Percentiles rank a stretch among this genome's conserved stretches.
phyloP scores from a whole-genome alignment of 2,329 filamentous ascomycete genomes.

The Orbilia javanica region DNA sequence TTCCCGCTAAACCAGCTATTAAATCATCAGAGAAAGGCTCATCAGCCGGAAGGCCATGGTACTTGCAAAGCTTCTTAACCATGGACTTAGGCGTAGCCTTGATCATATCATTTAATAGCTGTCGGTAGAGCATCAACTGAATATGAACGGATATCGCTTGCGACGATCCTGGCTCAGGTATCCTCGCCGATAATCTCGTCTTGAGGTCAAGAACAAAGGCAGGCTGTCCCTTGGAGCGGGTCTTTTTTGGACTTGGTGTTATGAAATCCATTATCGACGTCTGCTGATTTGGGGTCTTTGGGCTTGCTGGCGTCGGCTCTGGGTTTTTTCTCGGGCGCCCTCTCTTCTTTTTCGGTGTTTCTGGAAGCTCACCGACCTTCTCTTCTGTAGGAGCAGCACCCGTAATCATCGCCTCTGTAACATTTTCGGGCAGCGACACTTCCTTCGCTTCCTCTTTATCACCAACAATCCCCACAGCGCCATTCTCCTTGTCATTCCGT shows the following conservation, averaged over 20 bases:
- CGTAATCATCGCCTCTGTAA: conserved; percentile 34
- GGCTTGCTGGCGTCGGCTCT: conserved; percentile 1
- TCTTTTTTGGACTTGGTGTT: conserved; percentile 53
- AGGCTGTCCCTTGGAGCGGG: conserved; percentile 61
- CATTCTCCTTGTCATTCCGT: conserved; percentile 58
- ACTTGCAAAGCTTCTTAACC: conserved; percentile 74
- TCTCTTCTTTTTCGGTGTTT: conserved; percentile 54
- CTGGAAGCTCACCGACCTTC: neutral
- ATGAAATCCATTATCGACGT: conserved; percentile 53
- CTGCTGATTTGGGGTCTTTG: conserved; percentile 39
- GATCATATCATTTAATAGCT: conserved; percentile 82
- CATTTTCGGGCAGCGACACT: conserved; percentile 23
- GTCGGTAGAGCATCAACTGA: conserved; percentile 90
- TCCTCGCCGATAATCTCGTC: conserved; percentile 75
- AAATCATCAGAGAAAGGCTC: conserved; percentile 82
- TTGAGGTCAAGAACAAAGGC: conserved; percentile 92
- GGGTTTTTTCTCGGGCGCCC: conserved; percentile 46
- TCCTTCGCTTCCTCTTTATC: conserved; percentile 25
- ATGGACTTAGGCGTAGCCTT: conserved; percentile 75
- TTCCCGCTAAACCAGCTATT: conserved; percentile 58
- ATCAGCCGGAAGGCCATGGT: conserved; percentile 77
- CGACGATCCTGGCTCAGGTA: conserved; percentile 71
- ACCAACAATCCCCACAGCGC: neutral
- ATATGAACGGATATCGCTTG: conserved; percentile 81
- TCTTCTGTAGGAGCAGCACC: conserved; percentile 17